These are phyloP conservation scores for Smithsoniella earleae DNA, from an alignment of 163 green algal genomes.

Conservation along the genomic window DNA sequence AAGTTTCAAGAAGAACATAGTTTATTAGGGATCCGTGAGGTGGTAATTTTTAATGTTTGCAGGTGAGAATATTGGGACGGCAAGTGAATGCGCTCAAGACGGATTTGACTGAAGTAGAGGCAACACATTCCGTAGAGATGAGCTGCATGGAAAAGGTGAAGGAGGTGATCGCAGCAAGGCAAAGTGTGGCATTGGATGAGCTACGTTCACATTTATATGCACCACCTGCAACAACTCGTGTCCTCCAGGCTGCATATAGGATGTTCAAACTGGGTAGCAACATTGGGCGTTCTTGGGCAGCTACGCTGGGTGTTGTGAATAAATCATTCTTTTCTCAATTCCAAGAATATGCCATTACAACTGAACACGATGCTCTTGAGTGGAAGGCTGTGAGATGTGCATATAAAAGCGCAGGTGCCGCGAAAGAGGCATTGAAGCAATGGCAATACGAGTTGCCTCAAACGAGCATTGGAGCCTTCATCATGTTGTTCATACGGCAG, in stretches of 20 bases:
- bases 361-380: neutral
- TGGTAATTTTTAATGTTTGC: too few relatives aligned
- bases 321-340: neutral
- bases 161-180: neutral
- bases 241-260: neutral
- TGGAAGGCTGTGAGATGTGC: slow-evolving; percentile 25
- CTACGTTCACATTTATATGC: slow-evolving; percentile 17
- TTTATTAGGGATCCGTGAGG: too few relatives aligned
- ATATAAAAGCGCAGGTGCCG: neutral
- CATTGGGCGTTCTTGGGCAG: neutral
- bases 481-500: slow-evolving; percentile 28
- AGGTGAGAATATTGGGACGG: too few relatives aligned
- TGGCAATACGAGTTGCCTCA: slow-evolving; percentile 16
- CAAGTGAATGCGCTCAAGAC: too few relatives aligned
- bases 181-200: neutral
- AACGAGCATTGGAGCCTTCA: neutral
- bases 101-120: too few relatives aligned
- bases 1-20: too few relatives aligned
- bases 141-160: slow-evolving; percentile 24
- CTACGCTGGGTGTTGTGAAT: neutral
- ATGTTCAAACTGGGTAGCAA: neutral
- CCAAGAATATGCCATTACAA: neutral
- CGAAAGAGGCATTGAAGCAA: neutral
- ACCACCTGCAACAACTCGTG: neutral
- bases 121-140: too few relatives aligned